phyloP scores from a whole-genome alignment of 1,284 basidiomycete species.

The Fomitopsis palustris region DNA sequence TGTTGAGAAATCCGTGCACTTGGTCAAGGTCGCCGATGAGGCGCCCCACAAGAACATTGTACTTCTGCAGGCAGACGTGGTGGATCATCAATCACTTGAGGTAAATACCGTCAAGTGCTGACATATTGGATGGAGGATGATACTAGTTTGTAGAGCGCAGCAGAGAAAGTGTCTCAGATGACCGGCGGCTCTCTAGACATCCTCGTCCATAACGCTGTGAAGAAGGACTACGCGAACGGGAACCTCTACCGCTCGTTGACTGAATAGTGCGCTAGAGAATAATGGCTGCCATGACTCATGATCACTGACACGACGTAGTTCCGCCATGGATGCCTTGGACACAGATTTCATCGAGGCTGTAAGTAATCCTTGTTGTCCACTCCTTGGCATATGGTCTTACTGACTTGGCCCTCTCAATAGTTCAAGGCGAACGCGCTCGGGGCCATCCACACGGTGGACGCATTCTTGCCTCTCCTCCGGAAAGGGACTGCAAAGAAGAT shows the following conservation, averaged over 20 bases:
- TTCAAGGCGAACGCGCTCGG: slow-evolving; percentile 37
- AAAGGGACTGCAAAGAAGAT: slow-evolving; percentile 36
- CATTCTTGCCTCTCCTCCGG: slow-evolving; percentile 35
- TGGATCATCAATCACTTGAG: slow-evolving; percentile 17
- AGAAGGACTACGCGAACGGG: slow-evolving; percentile 4
- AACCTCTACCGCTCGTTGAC: slow-evolving; percentile 3
- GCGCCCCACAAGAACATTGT: slow-evolving; percentile 19
- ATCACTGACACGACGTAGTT: not conserved
- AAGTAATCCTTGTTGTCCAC: not conserved
- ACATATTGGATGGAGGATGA: not conserved
- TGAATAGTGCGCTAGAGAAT: slow-evolving; percentile 8
- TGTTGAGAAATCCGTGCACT: slow-evolving; percentile 13
- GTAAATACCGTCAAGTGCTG: too few species aligned
- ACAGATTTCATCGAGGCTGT: slow-evolving; percentile 12
- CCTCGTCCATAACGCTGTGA: slow-evolving; percentile 29
- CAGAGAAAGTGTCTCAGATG: slow-evolving; percentile 15
- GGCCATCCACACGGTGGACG: slow-evolving; percentile 32
- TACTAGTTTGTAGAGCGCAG: slow-evolving; percentile 8
- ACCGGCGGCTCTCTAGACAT: slow-evolving; percentile 27
- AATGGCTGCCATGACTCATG: not conserved
- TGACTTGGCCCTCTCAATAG: slow-evolving; percentile 1
- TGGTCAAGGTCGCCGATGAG: slow-evolving; percentile 14
- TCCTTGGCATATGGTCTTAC: too few species aligned
- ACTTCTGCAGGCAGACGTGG: slow-evolving; percentile 23
- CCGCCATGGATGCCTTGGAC: slow-evolving; percentile 13